These are phyloP conservation scores for Pinus taeda DNA, from an alignment of 75 land plant genomes.

Conservation along the genomic window DNA sequence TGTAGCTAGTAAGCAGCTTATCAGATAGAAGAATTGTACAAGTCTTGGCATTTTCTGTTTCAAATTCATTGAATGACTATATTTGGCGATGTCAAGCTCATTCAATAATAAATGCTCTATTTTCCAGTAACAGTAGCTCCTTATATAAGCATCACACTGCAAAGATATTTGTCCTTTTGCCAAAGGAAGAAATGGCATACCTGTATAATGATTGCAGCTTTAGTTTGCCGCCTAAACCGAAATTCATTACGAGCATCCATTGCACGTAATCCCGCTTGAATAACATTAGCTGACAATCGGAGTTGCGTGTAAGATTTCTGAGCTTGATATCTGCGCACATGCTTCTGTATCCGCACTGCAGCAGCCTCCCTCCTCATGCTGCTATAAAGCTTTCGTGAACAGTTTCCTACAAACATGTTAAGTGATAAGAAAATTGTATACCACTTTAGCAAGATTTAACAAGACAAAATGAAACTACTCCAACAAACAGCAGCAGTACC, in stretches of 20 bases:
- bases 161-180: not conserved
- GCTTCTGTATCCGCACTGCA: conserved; percentile 72
- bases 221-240: conserved; percentile 70
- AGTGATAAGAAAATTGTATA: not conserved
- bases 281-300: conserved; percentile 50
- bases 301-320: conserved; percentile 52
- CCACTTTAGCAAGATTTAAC: not conserved
- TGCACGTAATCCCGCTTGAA: conserved; percentile 86
- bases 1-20: not conserved
- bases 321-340: conserved; percentile 66
- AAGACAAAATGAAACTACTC: not conserved
- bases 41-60: no score
- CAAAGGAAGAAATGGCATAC: conserved; percentile 24
- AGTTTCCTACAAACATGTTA: conserved; percentile 46
- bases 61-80: no score
- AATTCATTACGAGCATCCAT: conserved; percentile 90
- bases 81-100: no score
- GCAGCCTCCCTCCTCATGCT: conserved; percentile 78
- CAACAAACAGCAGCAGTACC: not conserved
- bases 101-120: no score
- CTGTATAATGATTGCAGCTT: conserved; percentile 87
- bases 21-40: not conserved
- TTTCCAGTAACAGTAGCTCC: no score
- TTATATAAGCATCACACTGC: not conserved
- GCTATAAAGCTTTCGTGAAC: conserved; percentile 63